A percentile compares a stretch with the other conserved stretches of the same genome.
These are phyloP conservation scores for Excoecaria cochinchinensis DNA, from an alignment of 345 rosid species.

Conservation along the genomic window DNA sequence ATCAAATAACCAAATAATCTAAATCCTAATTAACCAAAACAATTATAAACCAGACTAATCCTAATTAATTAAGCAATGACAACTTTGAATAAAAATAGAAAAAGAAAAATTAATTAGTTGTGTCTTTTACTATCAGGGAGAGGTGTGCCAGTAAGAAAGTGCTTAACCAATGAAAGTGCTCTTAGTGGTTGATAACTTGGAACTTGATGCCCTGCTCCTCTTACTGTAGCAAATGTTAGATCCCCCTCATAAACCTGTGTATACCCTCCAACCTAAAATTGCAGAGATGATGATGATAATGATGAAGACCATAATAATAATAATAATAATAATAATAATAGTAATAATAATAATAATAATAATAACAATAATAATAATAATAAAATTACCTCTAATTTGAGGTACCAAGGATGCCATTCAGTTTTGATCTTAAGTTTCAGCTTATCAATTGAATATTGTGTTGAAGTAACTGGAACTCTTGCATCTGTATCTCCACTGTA, in stretches of 20 bases:
- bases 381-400: slow-evolving; percentile 46
- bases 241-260: slow-evolving; percentile 69
- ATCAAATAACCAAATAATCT: not conserved
- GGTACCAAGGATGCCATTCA: slow-evolving; percentile 83
- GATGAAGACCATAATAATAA: no score
- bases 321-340: no score
- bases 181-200: slow-evolving; percentile 83
- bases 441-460: slow-evolving; percentile 54
- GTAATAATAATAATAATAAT: no score
- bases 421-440: slow-evolving; percentile 58
- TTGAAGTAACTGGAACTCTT: slow-evolving; percentile 80
- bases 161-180: slow-evolving; percentile 67
- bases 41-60: not conserved
- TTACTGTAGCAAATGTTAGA: slow-evolving; percentile 69
- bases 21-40: slow-evolving; percentile 3
- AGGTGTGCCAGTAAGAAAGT: slow-evolving; percentile 60
- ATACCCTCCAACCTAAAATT: slow-evolving; percentile 66
- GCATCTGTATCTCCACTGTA: slow-evolving; percentile 89
- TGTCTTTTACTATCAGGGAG: slow-evolving; percentile 51
- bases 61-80: not conserved
- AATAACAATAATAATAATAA: no score
- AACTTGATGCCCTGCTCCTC: slow-evolving; percentile 92
- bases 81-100: slow-evolving; percentile 1
- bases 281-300: not conserved
- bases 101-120: not conserved